Evolutionary conservation across 164 flowering plant species (phyloP).

Genomic region (Umbilicus rupestris): DNA sequence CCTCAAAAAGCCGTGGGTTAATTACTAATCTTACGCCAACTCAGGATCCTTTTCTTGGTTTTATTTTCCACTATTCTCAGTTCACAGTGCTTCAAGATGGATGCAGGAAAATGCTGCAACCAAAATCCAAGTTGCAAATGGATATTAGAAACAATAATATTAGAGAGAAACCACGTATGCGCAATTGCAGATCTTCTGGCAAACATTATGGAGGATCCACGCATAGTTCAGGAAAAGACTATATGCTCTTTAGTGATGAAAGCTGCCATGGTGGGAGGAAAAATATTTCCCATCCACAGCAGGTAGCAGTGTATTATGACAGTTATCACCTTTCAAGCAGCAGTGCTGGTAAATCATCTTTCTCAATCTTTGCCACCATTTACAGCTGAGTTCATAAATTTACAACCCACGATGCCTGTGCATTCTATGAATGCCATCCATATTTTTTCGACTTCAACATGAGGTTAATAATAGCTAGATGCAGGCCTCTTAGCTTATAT

Average conservation of each 20-base stretch:
- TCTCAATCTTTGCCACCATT: not conserved
- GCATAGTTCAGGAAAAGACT: too few relatives aligned
- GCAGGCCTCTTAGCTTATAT: too few relatives aligned
- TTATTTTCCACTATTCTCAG: not conserved
- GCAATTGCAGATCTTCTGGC: not conserved
- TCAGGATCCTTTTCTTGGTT: not conserved
- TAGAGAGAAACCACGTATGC: not conserved
- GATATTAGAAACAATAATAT: not conserved
- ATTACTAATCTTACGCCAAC: not conserved
- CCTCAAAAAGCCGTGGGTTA: not conserved
- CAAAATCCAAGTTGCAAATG: not conserved
- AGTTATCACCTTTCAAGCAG: not conserved
- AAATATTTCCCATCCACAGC: not conserved
- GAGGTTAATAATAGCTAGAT: too few relatives aligned
- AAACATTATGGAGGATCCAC: not conserved
- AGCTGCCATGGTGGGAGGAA: not conserved
- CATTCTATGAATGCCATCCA: not conserved
- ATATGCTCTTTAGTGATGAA: too few relatives aligned
- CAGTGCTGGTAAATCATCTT: not conserved
- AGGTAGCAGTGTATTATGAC: not conserved
- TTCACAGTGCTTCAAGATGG: not conserved
- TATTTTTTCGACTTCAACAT: not conserved
- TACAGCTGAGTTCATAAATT: not conserved
- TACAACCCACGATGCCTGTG: not conserved
- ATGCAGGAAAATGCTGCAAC: not conserved